phyloP scores from a whole-genome alignment of 2,329 filamentous ascomycete genomes.

The Penicillium sp. region DNA sequence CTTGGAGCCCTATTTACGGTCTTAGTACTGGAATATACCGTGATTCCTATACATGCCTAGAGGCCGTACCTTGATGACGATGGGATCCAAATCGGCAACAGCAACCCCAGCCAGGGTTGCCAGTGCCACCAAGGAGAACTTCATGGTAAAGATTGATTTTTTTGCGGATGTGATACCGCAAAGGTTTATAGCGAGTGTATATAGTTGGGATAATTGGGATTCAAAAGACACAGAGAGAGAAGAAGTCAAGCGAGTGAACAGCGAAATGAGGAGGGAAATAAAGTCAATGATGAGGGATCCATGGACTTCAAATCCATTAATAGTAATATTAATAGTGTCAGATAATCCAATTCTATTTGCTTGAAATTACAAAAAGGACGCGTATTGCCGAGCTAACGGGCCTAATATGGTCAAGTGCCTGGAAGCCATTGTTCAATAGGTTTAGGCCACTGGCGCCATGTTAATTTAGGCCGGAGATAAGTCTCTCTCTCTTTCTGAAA shows the following conservation, averaged over 20 bases:
- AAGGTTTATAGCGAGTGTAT: conserved; percentile 5
- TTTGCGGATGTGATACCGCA: background rate
- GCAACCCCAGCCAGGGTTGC: conserved; percentile 48
- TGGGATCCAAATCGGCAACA: conserved; percentile 55
- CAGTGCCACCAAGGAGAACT: conserved; percentile 49
- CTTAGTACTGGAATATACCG: background rate
- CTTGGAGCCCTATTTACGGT: conserved; percentile 61
- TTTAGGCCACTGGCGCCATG: conserved; percentile 9
- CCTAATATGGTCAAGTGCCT: conserved; percentile 7
- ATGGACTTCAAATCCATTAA: conserved; percentile 13
- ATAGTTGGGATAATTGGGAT: conserved; percentile 1
- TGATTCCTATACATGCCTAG: background rate
- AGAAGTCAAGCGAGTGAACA: conserved; percentile 15
- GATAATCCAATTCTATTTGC: conserved; percentile 14
- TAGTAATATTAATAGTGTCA: conserved; percentile 16
- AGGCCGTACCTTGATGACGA: conserved; percentile 61
- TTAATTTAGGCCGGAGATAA: conserved; percentile 16
- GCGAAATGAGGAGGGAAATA: background rate
- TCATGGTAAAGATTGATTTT: conserved; percentile 44
- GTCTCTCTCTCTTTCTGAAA: background rate
- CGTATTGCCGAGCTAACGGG: conserved; percentile 17
- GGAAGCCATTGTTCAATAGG: background rate
- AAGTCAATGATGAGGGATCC: background rate
- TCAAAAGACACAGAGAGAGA: background rate
- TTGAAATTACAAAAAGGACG: conserved; percentile 16